Conservation (phyloP, 805 yeast genomes). For the Starmerella lactis-condensi region DNA sequence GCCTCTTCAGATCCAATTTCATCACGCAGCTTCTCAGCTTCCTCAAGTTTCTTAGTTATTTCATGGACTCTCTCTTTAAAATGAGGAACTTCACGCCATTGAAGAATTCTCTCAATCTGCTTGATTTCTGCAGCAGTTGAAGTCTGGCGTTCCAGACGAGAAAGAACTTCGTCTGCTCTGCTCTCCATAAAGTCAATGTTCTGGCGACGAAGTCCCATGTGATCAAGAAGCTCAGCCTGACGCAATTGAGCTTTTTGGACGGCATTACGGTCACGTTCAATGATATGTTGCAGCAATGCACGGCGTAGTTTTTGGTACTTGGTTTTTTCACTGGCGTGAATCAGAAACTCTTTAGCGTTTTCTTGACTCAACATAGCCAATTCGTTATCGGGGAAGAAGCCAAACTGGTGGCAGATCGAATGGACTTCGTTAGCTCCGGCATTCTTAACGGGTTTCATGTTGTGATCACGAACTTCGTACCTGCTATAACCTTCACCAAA, state of each 20-base stretch:
- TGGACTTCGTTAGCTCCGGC: conserved; percentile 40
- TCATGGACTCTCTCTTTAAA: neutral
- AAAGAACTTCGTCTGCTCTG: conserved; percentile 1
- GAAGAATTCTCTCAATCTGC: neutral
- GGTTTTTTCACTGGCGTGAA: conserved; percentile 50
- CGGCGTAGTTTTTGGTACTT: conserved; percentile 64
- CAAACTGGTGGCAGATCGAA: conserved; percentile 47
- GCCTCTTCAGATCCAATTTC: neutral
- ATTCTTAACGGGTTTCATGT: conserved; percentile 34
- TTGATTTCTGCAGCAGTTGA: conserved; percentile 1
- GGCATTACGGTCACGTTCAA: conserved; percentile 25
- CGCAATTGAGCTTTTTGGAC: conserved; percentile 22
- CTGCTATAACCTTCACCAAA: conserved; percentile 29
- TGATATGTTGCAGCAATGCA: conserved; percentile 20
- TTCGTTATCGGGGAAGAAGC: conserved; percentile 73
- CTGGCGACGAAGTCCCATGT: neutral
- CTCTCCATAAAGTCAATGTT: neutral
- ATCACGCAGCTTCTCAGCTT: neutral
- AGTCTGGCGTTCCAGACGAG: neutral
- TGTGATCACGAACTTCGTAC: conserved; percentile 37
- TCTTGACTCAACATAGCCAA: conserved; percentile 87
- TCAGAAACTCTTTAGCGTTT: conserved; percentile 74
- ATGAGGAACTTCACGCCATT: neutral
- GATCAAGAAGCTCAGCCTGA: conserved; percentile 1
- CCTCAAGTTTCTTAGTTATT: neutral